Conservation (phyloP, 805 yeast genomes). For the Lachancea lanzarotensis region DNA sequence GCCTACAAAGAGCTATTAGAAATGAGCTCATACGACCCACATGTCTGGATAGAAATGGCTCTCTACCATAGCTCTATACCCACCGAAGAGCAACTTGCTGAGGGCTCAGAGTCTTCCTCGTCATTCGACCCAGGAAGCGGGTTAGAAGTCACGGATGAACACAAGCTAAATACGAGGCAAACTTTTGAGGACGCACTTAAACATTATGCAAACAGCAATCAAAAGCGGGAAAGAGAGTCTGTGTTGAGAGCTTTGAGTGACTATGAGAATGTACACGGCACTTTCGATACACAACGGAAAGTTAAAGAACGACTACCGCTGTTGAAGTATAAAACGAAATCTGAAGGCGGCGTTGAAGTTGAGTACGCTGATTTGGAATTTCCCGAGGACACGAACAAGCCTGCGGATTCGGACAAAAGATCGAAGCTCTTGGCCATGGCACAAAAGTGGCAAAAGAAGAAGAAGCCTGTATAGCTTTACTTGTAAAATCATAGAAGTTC, state of each 20-base stretch:
- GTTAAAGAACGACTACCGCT: slow-evolving; percentile 47
- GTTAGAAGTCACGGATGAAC: slow-evolving; percentile 47
- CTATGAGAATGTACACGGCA: slow-evolving; percentile 64
- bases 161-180: slow-evolving; percentile 44
- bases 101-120: slow-evolving; percentile 15
- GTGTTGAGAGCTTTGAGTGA: slow-evolving; percentile 55
- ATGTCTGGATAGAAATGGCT: slow-evolving; percentile 61
- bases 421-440: slow-evolving; percentile 42
- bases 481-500: neutral
- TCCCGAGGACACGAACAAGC: slow-evolving; percentile 48
- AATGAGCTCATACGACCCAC: slow-evolving; percentile 30
- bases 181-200: slow-evolving; percentile 51
- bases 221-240: slow-evolving; percentile 41
- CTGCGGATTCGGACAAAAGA: slow-evolving; percentile 8
- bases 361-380: slow-evolving; percentile 57
- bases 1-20: slow-evolving; percentile 40
- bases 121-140: slow-evolving; percentile 33
- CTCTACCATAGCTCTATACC: slow-evolving; percentile 65
- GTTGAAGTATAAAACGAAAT: slow-evolving; percentile 34
- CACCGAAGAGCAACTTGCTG: slow-evolving; percentile 35
- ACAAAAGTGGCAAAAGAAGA: slow-evolving; percentile 39
- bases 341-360: slow-evolving; percentile 39
- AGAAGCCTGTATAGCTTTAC: neutral
- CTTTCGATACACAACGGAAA: slow-evolving; percentile 29
- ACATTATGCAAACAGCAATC: slow-evolving; percentile 34